Base-by-base conservation (phyloP, 805 yeast species). In the Wickerhamiella lipophila region DNA sequence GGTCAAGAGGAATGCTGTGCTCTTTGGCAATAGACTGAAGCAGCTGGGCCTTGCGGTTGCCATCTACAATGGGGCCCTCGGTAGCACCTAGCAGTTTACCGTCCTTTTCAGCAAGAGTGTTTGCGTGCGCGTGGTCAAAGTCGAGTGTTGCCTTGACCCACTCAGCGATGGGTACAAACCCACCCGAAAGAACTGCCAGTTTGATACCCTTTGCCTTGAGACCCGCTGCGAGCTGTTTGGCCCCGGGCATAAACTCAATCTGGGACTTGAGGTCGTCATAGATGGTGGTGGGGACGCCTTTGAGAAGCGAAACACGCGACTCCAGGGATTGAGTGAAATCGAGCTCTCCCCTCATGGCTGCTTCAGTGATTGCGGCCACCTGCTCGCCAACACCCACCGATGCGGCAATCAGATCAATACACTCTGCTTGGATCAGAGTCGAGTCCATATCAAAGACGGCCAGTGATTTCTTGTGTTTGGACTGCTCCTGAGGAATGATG, bases 391-490 rank as follows among this genome's bases (percentile, higher is more conserved):
- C 94, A 55, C 76, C 73, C n/a, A 96, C 97, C 58, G 84, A 81
- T 0, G 86, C 86, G 2, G 98, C 98, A 55, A 92, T 89, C 60
- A 92, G 66, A 61, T 92, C 99, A 56, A 92, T 92, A 35, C 92
- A 96, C 66, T 92, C 99, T 66, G 92, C 97, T 63, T 83, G 80
- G 55, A 92, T 92, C 60, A 92, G 69, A 0, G 99, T 92, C 0
- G 96, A 87, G 68, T 92, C 99, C 98, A 92, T 92, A 60, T 92
- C 99, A 61, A 92, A 92, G 9, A 94, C 84, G 53, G 84, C 79
- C 45, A 92, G 69, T 3, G 16, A 13, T 58, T 77, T 74, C 60
- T 59, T 57, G 61, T 64, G 61, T 55, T 32, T 12, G 19, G 52
- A 44, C 13, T 53, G 60, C 55, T 12, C 6, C 9, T 75, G 79